phyloP scores from a whole-genome alignment of 1,139 yeast genomes.

The Yamadazyma sp. region DNA sequence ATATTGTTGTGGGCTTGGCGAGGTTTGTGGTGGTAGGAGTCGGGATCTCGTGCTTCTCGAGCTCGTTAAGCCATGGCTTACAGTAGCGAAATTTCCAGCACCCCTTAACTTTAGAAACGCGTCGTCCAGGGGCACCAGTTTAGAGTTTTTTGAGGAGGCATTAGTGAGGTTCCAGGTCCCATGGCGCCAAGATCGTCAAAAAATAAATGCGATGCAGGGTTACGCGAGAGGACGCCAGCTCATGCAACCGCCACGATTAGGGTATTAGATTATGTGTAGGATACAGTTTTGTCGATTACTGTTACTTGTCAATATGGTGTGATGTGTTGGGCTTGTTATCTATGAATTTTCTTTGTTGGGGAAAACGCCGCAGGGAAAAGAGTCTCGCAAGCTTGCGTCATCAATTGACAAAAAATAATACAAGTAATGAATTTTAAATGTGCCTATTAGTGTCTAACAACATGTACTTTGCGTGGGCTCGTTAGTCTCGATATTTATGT shows the following conservation, averaged over 20 bases:
- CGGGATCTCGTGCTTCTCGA: too few species aligned
- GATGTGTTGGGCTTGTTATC: neutral
- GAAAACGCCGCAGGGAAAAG: neutral
- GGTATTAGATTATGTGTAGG: too few species aligned
- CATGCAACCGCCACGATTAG: too few species aligned
- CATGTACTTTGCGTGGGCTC: slow-evolving; percentile 3
- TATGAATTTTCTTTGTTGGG: neutral
- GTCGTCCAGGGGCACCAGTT: neutral
- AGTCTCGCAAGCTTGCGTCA: neutral
- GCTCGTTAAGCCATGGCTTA: too few species aligned
- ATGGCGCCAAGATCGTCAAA: too few species aligned
- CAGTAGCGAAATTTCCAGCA: too few species aligned
- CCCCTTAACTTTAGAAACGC: neutral
- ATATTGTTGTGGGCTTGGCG: neutral
- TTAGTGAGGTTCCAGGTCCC: too few species aligned
- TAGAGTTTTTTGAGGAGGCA: neutral
- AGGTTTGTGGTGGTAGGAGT: neutral
- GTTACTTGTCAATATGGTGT: too few species aligned
- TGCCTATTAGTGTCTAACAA: slow-evolving; percentile 5
- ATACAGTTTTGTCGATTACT: too few species aligned
- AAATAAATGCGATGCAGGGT: too few species aligned
- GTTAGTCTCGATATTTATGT: slow-evolving; percentile 35
- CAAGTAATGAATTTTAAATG: too few species aligned
- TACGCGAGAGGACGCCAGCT: too few species aligned
- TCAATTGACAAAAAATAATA: neutral